Evolutionary conservation across 192 early-diverging fungal genomes (phyloP).

Genomic region (Mortierella hygrophila): DNA sequence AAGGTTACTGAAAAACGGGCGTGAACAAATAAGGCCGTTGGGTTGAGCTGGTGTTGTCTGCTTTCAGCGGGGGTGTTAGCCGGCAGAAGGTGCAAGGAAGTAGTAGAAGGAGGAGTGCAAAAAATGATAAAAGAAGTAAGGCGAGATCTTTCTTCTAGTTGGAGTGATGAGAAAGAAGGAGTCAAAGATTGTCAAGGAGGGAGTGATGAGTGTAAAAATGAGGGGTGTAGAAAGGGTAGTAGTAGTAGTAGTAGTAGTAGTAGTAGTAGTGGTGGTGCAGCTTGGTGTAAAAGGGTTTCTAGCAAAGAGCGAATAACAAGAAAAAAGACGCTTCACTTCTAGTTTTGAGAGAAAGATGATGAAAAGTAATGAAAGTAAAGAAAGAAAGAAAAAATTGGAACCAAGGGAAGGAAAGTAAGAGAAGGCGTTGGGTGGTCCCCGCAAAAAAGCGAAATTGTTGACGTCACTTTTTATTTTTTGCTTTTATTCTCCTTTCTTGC

Average conservation of each 20-base stretch:
- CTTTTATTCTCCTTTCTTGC: neutral
- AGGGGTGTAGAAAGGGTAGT: neutral
- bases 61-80: neutral
- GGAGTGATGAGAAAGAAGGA: neutral
- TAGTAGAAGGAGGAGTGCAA: neutral
- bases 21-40: neutral
- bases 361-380: neutral
- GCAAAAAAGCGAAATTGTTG: neutral
- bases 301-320: neutral
- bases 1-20: neutral
- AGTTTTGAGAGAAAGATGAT: neutral
- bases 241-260: neutral
- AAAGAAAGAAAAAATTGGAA: conserved; percentile 3
- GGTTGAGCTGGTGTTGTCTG: neutral
- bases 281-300: neutral
- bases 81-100: neutral
- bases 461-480: neutral
- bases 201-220: neutral
- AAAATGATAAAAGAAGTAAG: neutral
- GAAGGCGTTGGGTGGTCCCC: neutral
- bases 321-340: neutral
- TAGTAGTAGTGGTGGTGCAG: neutral
- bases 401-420: no score
- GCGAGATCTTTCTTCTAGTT: neutral
- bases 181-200: neutral